Conservation (phyloP, 148 eudicot species). For the Rhododendron ferrugineum region DNA sequence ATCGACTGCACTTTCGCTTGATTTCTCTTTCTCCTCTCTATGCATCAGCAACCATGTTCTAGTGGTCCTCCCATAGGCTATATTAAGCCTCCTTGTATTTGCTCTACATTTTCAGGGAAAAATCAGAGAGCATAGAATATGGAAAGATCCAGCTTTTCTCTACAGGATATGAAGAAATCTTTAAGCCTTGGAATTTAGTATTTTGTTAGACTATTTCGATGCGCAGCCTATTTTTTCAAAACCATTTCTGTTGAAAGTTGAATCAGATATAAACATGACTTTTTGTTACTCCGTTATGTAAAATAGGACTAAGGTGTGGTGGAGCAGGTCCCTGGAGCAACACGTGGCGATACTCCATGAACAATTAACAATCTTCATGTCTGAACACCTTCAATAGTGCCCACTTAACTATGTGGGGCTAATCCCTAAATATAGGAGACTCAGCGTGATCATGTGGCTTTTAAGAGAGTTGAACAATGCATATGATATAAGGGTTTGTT, state of each 20-base stretch:
- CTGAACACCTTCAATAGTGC: neutral
- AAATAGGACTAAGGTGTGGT: too few species aligned
- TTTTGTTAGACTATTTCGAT: too few species aligned
- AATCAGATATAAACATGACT: neutral
- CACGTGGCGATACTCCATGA: neutral
- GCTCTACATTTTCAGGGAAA: neutral
- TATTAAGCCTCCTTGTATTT: too few species aligned
- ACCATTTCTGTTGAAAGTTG: neutral
- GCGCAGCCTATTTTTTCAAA: too few species aligned
- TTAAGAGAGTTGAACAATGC: neutral
- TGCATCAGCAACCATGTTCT: neutral
- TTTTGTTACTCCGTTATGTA: neutral
- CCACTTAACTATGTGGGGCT: neutral
- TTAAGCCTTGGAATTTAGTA: neutral
- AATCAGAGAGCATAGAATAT: neutral
- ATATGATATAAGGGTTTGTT: neutral
- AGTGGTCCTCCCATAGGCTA: neutral
- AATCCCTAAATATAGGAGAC: neutral
- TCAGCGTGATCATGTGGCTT: neutral
- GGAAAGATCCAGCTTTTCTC: neutral
- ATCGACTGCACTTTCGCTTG: neutral
- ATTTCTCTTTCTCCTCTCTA: neutral
- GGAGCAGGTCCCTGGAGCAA: neutral
- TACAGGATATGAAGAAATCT: neutral
- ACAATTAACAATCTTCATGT: too few species aligned